Conservation (phyloP, 257 asterid species). For the Solanum virginianum region DNA sequence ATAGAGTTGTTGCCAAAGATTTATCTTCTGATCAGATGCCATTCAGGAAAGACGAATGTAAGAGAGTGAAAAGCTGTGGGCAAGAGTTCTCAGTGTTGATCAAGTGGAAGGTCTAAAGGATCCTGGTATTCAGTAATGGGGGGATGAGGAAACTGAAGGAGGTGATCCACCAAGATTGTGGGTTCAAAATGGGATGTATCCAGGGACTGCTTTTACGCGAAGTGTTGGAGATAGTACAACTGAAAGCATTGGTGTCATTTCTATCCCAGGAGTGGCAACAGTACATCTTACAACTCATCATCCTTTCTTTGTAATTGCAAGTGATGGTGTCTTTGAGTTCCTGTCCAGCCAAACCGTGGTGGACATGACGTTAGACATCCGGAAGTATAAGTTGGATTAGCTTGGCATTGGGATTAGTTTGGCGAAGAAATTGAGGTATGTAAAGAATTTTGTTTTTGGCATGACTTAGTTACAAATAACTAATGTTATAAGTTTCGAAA, state of each 20-base stretch:
- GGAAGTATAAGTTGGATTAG: too few species aligned
- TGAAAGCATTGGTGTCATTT: constrained; percentile 79
- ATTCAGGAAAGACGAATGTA: constrained; percentile 85
- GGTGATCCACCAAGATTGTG: constrained; percentile 92
- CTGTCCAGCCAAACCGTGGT: constrained; percentile 78
- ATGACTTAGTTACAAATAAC: too few species aligned
- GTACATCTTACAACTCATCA: constrained; percentile 45
- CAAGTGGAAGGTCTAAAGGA: constrained; percentile 92
- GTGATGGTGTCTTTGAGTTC: constrained; percentile 90
- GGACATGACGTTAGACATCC: too few species aligned
- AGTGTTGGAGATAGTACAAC: constrained; percentile 83
- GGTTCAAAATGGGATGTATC: constrained; percentile 88
- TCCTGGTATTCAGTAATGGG: constrained; percentile 94
- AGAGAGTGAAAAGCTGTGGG: constrained; percentile 81
- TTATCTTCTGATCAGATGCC: constrained; percentile 87
- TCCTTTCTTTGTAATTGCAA: constrained; percentile 78
- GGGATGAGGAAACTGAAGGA: constrained; percentile 86
- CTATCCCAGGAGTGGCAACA: constrained; percentile 66
- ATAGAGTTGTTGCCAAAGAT: constrained; percentile 44
- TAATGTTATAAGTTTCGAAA: too few species aligned
- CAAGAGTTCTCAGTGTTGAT: constrained; percentile 86
- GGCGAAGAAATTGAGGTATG: too few species aligned
- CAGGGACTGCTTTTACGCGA: constrained; percentile 92
- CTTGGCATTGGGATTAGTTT: too few species aligned
- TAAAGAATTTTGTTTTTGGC: too few species aligned